Percentiles rank a stretch among this genome's conserved stretches.
Conservation (phyloP, 2,329 filamentous ascomycete genomes). For the Ramichloridium luteum region DNA sequence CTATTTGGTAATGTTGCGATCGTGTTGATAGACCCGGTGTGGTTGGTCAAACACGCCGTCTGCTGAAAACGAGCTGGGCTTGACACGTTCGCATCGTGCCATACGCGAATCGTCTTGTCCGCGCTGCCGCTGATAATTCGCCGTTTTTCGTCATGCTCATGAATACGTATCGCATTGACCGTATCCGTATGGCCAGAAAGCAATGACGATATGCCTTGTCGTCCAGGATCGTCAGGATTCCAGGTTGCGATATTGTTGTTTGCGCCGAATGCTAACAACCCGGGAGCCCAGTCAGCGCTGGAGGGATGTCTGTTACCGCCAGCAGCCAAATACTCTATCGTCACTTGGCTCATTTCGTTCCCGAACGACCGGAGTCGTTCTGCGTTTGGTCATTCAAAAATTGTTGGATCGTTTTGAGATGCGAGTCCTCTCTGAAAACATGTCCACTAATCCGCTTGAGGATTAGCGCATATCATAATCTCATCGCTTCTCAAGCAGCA, state of each 20-base stretch:
- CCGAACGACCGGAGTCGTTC: too few species aligned
- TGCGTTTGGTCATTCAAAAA: too few species aligned
- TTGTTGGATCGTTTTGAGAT: too few species aligned
- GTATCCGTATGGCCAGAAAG: conserved; percentile 64
- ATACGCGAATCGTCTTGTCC: conserved; percentile 62
- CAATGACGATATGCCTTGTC: conserved; percentile 51
- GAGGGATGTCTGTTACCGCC: conserved; percentile 85
- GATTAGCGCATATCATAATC: too few species aligned
- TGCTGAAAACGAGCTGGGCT: conserved; percentile 28
- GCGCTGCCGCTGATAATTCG: conserved; percentile 69
- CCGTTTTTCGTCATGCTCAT: conserved; percentile 41
- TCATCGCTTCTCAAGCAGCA: too few species aligned
- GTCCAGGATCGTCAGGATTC: conserved; percentile 48
- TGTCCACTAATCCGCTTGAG: too few species aligned
- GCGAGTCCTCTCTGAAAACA: too few species aligned
- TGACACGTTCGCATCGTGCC: conserved; percentile 29
- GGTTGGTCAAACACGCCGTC: conserved; percentile 45
- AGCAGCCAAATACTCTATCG: conserved; percentile 47
- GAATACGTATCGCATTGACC: conserved; percentile 75
- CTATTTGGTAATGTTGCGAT: conserved; percentile 37
- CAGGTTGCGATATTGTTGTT: conserved; percentile 83
- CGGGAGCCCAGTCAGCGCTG: conserved; percentile 72
- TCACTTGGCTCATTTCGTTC: conserved; percentile 4
- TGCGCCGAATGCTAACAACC: conserved; percentile 74
- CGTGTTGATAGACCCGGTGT: conserved; percentile 62